phyloP scores from a whole-genome alignment of 495 filamentous ascomycete species.

The Rhypophila decipiens region DNA sequence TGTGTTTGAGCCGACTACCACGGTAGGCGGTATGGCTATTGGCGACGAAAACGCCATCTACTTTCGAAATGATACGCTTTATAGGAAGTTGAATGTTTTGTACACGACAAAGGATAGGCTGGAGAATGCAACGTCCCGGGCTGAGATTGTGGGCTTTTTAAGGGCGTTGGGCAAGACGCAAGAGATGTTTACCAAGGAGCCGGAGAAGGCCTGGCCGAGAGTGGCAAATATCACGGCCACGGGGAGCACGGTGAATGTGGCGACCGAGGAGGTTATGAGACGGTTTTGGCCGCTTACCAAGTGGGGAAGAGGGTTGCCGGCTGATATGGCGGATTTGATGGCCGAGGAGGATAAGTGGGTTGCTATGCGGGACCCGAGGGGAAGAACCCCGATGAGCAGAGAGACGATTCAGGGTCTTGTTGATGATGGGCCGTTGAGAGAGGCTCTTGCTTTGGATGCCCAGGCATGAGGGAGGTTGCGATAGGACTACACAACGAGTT shows the following conservation, averaged over 20 bases:
- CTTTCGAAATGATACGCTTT: constrained; percentile 4
- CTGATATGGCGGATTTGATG: not conserved
- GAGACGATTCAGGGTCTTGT: constrained; percentile 2
- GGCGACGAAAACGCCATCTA: constrained; percentile 2
- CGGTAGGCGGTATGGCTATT: not conserved
- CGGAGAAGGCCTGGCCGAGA: constrained; percentile 2
- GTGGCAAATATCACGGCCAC: not conserved
- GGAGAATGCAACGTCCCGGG: not conserved
- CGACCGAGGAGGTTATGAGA: not conserved
- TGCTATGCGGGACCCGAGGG: not conserved
- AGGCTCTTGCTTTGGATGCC: not conserved
- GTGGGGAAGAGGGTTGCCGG: not conserved
- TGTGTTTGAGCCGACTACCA: constrained; percentile 3
- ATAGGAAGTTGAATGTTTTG: constrained; percentile 4
- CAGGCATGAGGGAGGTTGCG: no score
- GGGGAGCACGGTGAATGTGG: not conserved
- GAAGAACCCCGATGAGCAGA: not conserved
- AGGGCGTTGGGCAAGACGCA: constrained; percentile 3
- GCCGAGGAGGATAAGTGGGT: constrained; percentile 2
- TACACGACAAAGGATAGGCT: constrained; percentile 5
- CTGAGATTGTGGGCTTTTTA: constrained; percentile 2
- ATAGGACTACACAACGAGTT: no score
- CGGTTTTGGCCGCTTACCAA: constrained; percentile 4
- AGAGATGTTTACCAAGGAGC: constrained; percentile 1
- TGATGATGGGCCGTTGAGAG: not conserved